Evolutionary conservation across 768 basidiomycete species (phyloP), one percentile per base, ranked within the genome.

Genomic region (Clitopilus hobsonii): DNA sequence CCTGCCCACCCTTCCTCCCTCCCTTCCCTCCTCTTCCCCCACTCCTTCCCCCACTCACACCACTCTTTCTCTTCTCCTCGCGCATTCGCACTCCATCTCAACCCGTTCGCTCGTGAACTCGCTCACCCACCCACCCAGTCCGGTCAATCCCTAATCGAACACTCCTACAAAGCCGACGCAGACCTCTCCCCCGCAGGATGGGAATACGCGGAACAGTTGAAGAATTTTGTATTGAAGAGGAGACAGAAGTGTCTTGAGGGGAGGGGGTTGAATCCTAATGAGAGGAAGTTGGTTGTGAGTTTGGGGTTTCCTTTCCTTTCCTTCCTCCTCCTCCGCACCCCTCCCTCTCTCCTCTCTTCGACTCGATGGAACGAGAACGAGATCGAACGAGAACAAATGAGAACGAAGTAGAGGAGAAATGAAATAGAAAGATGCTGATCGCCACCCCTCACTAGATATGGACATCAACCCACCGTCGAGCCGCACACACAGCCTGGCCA

Each of bases 121-220:
- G 32, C 32, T 36, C 13, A 36, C 32, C 4, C 7, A n/a, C 5
- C 24, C 22, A 2, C 26, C 18, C 62, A 97, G 94, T 96, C 95
- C 16, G 97, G 97, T n/a, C 94, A 95, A 78, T 96, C 94, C 11
- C 77, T 98, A 55, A 94, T 98, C 62, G 97, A 99, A 67, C 97
- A 98, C 67, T 98, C 96, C 5, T 98, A 95, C 79, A 96, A 95
- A 72, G 95, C 97, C 30, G 97, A 99, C 65, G 94, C 95, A 1
- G 96, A 98, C 69, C 81, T 99, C 8, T 97, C 95, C 1, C 89
- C 91, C 2, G 88, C 86, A 0, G 97, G 97, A 2, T 94, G 93
- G 91, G 94, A 97, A 56, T 99, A 99, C 60, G 88, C 95, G 2
- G 89, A 92, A 60, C 80, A 78, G 36, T 75, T 99, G 56, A 94